Evolutionary conservation across 768 basidiomycete species (phyloP).

Genomic region (Phaeotremella skinneri): DNA sequence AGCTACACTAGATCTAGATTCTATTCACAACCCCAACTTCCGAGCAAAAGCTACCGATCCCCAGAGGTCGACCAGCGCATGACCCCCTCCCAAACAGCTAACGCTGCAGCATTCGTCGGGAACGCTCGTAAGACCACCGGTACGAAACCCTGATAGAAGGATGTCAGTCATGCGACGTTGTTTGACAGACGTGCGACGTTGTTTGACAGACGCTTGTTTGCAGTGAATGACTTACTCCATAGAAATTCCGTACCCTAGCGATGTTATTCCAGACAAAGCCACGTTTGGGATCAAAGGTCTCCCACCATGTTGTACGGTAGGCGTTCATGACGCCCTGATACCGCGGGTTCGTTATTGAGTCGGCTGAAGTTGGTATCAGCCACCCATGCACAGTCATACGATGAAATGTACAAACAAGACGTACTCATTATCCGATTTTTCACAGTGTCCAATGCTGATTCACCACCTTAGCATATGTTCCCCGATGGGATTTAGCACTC

Average conservation of each 20-base stretch:
- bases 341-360: constrained; percentile 41
- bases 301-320: constrained; percentile 59
- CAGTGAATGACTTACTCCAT: constrained; percentile 35
- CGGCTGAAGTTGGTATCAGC: constrained; percentile 21
- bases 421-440: constrained; percentile 64
- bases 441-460: constrained; percentile 67
- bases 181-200: background rate
- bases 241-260: constrained; percentile 45
- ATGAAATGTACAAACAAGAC: constrained; percentile 24
- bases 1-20: too few species aligned
- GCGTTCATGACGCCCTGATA: constrained; percentile 59
- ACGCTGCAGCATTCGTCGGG: constrained; percentile 73
- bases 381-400: constrained; percentile 2
- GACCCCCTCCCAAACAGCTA: constrained; percentile 74
- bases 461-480: background rate
- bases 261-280: constrained; percentile 35
- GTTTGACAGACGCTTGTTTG: background rate
- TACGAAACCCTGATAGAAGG: constrained; percentile 63
- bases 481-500: constrained; percentile 13
- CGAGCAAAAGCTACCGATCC: background rate
- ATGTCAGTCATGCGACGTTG: background rate
- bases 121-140: constrained; percentile 71
- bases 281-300: constrained; percentile 55
- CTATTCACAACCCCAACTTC: too few species aligned
- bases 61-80: constrained; percentile 63